phyloP scores from a whole-genome alignment of 2,329 filamentous ascomycete genomes.

The Pyricularia grisea region DNA sequence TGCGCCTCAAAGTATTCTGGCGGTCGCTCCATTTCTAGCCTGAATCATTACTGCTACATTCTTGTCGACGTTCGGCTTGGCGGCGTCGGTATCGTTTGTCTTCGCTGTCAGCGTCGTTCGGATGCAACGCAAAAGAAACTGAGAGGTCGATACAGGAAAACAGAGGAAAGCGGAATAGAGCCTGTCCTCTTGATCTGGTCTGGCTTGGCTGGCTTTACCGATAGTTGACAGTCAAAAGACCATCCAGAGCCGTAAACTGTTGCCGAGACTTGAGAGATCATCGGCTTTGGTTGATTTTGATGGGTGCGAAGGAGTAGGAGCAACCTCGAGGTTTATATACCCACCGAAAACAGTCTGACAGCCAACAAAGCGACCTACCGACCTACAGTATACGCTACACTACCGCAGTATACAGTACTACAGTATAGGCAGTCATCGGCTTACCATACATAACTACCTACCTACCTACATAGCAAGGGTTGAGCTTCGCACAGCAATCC shows the following conservation, averaged over 20 bases:
- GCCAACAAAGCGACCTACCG: no score
- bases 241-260: background rate
- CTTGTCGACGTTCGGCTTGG: background rate
- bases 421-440: background rate
- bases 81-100: background rate
- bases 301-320: background rate
- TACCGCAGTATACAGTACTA: no score
- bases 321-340: background rate
- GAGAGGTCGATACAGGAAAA: background rate
- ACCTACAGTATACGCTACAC: no score
- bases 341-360: no score
- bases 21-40: background rate
- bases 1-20: background rate
- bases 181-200: background rate
- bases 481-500: constrained; percentile 1
- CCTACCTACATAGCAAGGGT: background rate
- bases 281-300: background rate
- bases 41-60: background rate
- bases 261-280: background rate
- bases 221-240: background rate
- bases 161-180: background rate
- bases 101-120: background rate
- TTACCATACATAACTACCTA: background rate
- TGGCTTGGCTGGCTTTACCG: background rate
- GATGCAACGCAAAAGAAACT: background rate